phyloP scores from a whole-genome alignment of 2,329 filamentous ascomycete species.

The Calonectria honghensis region DNA sequence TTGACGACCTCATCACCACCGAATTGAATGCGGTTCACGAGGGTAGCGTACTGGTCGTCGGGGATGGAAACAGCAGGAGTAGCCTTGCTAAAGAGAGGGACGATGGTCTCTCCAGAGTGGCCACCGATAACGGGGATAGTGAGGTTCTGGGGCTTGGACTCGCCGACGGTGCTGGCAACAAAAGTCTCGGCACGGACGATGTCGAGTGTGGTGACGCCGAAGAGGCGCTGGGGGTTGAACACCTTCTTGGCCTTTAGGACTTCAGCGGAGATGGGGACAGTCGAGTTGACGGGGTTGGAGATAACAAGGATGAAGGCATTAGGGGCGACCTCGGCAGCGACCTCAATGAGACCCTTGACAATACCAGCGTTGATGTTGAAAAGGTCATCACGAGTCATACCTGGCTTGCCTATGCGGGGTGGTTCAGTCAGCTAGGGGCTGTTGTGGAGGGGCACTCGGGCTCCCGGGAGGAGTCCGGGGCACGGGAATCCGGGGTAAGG shows the following conservation, averaged over 20 bases:
- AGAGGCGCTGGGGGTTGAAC: constrained; percentile 96
- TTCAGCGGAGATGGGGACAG: constrained; percentile 97
- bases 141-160: constrained; percentile 87
- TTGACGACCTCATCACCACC: constrained; percentile 98
- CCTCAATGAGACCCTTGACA: constrained; percentile 93
- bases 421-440: constrained; percentile 46
- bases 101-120: constrained; percentile 98
- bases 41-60: constrained; percentile 89
- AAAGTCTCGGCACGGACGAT: constrained; percentile 99
- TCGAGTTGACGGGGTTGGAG: constrained; percentile 99
- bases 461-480: constrained; percentile 48
- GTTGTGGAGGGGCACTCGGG: constrained; percentile 46
- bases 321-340: constrained; percentile 89
- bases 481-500: constrained; percentile 41
- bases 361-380: constrained; percentile 99
- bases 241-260: constrained; percentile 94
- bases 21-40: constrained; percentile 97
- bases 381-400: constrained; percentile 99
- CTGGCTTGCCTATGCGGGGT: constrained; percentile 86
- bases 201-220: constrained; percentile 98
- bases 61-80: constrained; percentile 88
- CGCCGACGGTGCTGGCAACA: constrained; percentile 88
- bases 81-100: constrained; percentile 96
- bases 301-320: constrained; percentile 98
- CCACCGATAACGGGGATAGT: constrained; percentile 95